Base-by-base conservation (phyloP, 2,329 filamentous ascomycete species). In the Stemphylium lycopersici region DNA sequence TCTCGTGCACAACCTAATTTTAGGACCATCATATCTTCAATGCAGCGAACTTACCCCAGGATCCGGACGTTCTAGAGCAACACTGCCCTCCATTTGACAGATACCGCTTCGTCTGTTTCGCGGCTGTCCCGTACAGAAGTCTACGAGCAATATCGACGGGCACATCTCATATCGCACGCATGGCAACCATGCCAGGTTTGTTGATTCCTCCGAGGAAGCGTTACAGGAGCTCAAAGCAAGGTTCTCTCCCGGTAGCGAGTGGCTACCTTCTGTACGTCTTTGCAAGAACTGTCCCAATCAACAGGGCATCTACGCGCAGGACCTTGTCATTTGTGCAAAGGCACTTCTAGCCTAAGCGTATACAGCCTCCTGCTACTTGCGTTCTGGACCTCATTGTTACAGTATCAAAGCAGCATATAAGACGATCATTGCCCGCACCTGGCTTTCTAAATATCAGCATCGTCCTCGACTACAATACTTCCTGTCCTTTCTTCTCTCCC, bases 11-110 rank as follows among this genome's bases (percentile, higher is more conserved):
- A 33, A 59, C 38, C 69, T 71, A 69, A 69, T 69, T 65, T 68
- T 69, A 58, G 62, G 12, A 39, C 46, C 5, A 52, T 42, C 22
- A 31, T 44, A 47, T 53, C 47, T 58, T 44, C 16, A 24, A 54
- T 18, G 42, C 43, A 34, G 55, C 38, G 22, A 10, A 4, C 52
- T 48, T 61, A 37, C 59, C 58, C 63, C 56, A 63, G 62, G 53
- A 51, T 56, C 41, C 22, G 47, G 26, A 52, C 26, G 63, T 66
- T 72, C 68, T 68, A 69, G 67, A 72, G 65, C 68, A 41, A 57
- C 16, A 39, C 39, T 63, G 56, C 39, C 48, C 40, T 55, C 45
- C 29, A 8, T 40, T 51, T 32, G 24, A 49, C 46, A 32, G 49
- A 45, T 46, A 55, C 39, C 20, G 41, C 24, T 34, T 41, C 32